These are phyloP conservation scores for Sedum album DNA, from an alignment of 164 flowering plant species.

Conservation along the genomic window DNA sequence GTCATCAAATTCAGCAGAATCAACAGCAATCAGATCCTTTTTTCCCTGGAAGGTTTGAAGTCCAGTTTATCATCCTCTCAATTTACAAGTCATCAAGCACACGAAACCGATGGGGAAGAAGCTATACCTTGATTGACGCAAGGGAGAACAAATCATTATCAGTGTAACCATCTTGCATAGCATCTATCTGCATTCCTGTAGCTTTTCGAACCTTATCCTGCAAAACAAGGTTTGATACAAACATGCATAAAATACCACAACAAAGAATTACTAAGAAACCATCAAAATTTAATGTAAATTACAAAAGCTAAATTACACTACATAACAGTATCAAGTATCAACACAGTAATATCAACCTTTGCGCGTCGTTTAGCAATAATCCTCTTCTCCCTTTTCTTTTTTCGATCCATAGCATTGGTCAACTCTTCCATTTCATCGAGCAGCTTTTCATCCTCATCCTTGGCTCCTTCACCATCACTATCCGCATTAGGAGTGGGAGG, in stretches of 20 bases:
- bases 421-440: slow-evolving; percentile 92
- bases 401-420: slow-evolving; percentile 65
- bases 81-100: background rate
- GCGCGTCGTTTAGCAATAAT: slow-evolving; percentile 60
- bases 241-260: background rate
- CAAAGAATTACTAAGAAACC: background rate
- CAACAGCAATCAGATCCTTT: slow-evolving; percentile 71
- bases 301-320: background rate
- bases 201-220: slow-evolving; percentile 88
- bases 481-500: slow-evolving; percentile 25
- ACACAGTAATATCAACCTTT: slow-evolving; percentile 44
- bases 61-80: background rate
- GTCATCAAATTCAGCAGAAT: slow-evolving; percentile 47
- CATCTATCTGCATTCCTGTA: slow-evolving; percentile 77
- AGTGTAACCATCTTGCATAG: slow-evolving; percentile 58
- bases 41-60: slow-evolving; percentile 45
- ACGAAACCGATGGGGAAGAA: background rate
- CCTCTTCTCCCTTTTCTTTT: slow-evolving; percentile 72
- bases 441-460: slow-evolving; percentile 59
- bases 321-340: too few species aligned
- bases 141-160: slow-evolving; percentile 85
- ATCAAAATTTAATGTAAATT: background rate
- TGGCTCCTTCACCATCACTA: slow-evolving; percentile 21
- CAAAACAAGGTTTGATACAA: slow-evolving; percentile 8
- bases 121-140: slow-evolving; percentile 72